Evolutionary conservation across 2,329 filamentous ascomycete species (phyloP).

Genomic region (Beauveria rudraprayagi): DNA sequence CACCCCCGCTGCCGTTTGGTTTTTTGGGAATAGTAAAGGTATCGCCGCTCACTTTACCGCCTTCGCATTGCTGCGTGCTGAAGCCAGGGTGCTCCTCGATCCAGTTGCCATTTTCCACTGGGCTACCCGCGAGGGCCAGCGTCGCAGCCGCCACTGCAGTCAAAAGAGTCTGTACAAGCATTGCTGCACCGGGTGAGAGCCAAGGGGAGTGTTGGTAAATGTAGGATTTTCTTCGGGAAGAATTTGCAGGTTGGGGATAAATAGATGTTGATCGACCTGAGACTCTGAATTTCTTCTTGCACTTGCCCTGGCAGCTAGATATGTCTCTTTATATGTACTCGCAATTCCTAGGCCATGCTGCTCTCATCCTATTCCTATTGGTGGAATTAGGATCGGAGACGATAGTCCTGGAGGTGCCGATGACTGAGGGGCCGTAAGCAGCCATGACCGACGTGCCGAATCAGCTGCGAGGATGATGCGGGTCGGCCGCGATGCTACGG

Average conservation of each 20-base stretch:
- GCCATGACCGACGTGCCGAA: not conserved
- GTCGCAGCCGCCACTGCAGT: not conserved
- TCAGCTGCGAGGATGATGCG: not conserved
- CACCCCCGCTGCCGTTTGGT: not conserved
- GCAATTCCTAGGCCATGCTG: not conserved
- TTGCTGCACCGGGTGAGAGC: not conserved
- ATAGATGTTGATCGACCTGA: not conserved
- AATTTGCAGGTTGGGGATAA: too few relatives aligned
- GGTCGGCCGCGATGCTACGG: not conserved
- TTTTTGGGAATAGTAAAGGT: slow-evolving; percentile 1
- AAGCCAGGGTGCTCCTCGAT: not conserved
- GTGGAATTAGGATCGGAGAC: not conserved
- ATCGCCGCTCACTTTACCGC: slow-evolving; percentile 4
- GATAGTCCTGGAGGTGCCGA: not conserved
- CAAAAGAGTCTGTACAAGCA: slow-evolving; percentile 5
- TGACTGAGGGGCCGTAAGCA: not conserved
- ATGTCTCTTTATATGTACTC: not conserved
- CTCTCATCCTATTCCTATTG: not conserved
- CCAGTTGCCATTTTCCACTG: slow-evolving; percentile 8
- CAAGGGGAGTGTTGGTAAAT: not conserved
- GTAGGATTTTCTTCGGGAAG: not conserved
- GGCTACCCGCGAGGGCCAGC: not conserved
- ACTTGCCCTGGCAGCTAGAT: not conserved
- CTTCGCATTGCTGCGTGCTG: slow-evolving; percentile 5
- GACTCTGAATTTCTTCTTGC: not conserved